Evolutionary conservation across 805 yeast genomes (phyloP).

Genomic region (Sugiyamaella marilandica): DNA sequence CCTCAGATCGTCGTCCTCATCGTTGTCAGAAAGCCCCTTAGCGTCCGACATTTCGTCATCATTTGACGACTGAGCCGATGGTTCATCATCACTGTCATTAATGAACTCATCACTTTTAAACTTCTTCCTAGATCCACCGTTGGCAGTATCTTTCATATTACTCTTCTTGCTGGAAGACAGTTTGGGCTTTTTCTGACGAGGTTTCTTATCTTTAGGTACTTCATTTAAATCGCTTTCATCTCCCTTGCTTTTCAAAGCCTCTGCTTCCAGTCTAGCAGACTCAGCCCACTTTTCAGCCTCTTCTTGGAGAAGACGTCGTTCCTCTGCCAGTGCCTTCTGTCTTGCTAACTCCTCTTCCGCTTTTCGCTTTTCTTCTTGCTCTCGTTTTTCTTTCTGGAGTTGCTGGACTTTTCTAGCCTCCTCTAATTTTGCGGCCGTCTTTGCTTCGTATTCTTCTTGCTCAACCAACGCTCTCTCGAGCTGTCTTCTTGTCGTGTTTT

Average conservation of each 20-base stretch:
- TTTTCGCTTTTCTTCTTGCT: slow-evolving; percentile 34
- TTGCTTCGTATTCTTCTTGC: slow-evolving; percentile 61
- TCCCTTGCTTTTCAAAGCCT: slow-evolving; percentile 22
- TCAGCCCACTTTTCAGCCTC: slow-evolving; percentile 36
- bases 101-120: slow-evolving; percentile 32
- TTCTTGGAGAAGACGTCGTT: slow-evolving; percentile 29
- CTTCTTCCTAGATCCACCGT: slow-evolving; percentile 21
- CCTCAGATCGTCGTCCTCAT: slow-evolving; percentile 17
- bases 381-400: slow-evolving; percentile 45
- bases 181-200: not conserved
- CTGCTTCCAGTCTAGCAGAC: slow-evolving; percentile 35
- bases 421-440: slow-evolving; percentile 55
- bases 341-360: slow-evolving; percentile 26
- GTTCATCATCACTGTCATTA: slow-evolving; percentile 39
- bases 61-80: slow-evolving; percentile 34
- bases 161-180: slow-evolving; percentile 12
- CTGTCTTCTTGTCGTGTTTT: slow-evolving; percentile 65
- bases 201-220: slow-evolving; percentile 13
- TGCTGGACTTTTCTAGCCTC: slow-evolving; percentile 67
- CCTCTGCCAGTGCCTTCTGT: slow-evolving; percentile 28
- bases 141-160: slow-evolving; percentile 6
- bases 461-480: slow-evolving; percentile 65
- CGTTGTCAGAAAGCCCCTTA: slow-evolving; percentile 31
- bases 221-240: slow-evolving; percentile 2
- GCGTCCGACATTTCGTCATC: slow-evolving; percentile 31